Evolutionary conservation across 2,329 filamentous ascomycete genomes (phyloP).

Genomic region (Trichoderma pleuroti): DNA sequence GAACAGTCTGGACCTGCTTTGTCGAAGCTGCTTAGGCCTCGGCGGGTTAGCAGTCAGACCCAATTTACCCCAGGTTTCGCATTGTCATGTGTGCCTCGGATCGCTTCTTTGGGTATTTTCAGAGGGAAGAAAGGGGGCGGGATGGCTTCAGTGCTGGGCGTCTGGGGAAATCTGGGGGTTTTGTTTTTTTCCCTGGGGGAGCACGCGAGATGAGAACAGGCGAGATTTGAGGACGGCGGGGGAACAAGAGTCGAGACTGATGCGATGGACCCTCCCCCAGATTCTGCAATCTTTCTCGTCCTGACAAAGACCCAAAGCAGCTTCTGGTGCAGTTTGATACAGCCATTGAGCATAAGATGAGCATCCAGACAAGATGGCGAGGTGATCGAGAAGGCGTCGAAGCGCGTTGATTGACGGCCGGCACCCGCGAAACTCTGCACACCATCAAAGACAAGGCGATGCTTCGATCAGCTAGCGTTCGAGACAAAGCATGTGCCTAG

Average conservation of each 20-base stretch:
- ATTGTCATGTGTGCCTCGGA: conserved; percentile 1
- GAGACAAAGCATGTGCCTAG: neutral
- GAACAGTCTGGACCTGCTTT: conserved; percentile 8
- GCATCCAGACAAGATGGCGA: neutral
- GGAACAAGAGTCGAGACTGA: conserved; percentile 1
- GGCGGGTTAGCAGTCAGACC: neutral
- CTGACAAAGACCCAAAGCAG: neutral
- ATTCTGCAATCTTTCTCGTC: neutral
- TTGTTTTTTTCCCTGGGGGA: neutral
- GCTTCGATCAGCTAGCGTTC: conserved; percentile 7
- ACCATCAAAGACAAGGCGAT: neutral
- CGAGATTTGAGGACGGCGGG: neutral
- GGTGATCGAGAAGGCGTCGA: neutral
- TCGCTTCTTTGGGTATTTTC: conserved; percentile 13
- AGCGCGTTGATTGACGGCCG: neutral
- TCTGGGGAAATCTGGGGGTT: conserved; percentile 11
- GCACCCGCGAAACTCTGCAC: neutral
- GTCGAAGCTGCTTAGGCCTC: neutral
- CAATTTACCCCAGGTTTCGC: conserved; percentile 8
- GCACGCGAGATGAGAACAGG: neutral
- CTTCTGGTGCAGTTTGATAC: neutral
- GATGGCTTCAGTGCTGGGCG: neutral
- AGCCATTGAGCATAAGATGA: neutral
- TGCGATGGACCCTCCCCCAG: conserved; percentile 8
- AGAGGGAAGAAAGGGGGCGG: neutral